Conservation (phyloP, 2,329 filamentous ascomycete genomes). For the Tolypocladium paradoxum region DNA sequence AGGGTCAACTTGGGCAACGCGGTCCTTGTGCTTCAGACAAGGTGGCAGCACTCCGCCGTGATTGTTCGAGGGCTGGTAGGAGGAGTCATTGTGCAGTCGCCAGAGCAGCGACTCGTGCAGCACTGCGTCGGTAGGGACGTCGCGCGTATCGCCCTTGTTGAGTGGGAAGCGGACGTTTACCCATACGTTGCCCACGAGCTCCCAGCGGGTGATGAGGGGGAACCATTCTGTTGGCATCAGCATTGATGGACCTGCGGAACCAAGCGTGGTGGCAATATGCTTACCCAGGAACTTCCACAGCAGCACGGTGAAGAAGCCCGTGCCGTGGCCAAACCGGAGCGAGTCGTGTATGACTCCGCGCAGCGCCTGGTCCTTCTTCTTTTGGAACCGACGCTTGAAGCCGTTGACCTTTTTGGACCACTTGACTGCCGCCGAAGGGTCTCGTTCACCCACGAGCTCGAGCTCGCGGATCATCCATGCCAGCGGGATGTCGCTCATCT, state of each 20-base stretch:
- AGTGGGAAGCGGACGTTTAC: slow-evolving; percentile 25
- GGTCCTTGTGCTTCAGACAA: slow-evolving; percentile 17
- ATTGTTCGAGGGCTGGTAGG: slow-evolving; percentile 23
- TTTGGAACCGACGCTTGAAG: slow-evolving; percentile 21
- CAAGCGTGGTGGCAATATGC: slow-evolving; percentile 3
- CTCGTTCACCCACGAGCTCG: slow-evolving; percentile 22
- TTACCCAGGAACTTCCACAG: slow-evolving; percentile 33
- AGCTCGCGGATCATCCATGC: slow-evolving; percentile 43
- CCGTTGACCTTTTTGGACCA: slow-evolving; percentile 20
- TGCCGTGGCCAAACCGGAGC: slow-evolving; percentile 24
- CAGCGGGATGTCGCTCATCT: slow-evolving; percentile 39
- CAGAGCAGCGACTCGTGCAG: slow-evolving; percentile 26
- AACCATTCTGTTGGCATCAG: slow-evolving; percentile 20
- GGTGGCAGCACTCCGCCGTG: slow-evolving; percentile 17
- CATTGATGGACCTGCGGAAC: neutral
- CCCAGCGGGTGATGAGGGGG: slow-evolving; percentile 29
- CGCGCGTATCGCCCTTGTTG: slow-evolving; percentile 23
- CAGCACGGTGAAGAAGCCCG: slow-evolving; percentile 26
- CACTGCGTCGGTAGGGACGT: slow-evolving; percentile 27
- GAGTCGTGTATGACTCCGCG: slow-evolving; percentile 27
- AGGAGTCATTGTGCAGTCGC: slow-evolving; percentile 17
- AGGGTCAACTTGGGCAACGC: neutral
- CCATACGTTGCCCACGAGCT: slow-evolving; percentile 22
- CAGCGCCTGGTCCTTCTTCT: slow-evolving; percentile 19
- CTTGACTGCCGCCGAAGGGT: slow-evolving; percentile 19